Evolutionary conservation across 345 rosid genomes (phyloP).

Genomic region (Gossypium australe): DNA sequence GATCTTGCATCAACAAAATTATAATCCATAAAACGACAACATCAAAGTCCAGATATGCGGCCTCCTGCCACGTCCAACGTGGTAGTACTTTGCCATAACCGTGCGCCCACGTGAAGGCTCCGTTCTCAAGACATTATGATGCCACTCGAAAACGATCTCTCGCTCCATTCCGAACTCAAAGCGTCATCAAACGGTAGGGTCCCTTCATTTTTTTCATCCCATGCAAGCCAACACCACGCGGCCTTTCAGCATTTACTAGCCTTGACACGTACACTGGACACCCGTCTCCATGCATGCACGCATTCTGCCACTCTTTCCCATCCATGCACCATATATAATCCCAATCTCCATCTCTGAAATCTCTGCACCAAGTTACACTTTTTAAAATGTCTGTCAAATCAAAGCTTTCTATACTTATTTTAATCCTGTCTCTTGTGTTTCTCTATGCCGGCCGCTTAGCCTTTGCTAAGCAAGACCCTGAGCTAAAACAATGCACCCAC

Average conservation of each 20-base stretch:
- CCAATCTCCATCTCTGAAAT: background rate
- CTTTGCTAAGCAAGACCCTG: constrained; percentile 34
- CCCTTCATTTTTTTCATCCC: no score
- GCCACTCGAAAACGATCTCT: background rate
- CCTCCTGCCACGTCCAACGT: no score
- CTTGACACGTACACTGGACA: constrained; percentile 6
- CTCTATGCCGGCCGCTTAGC: constrained; percentile 21
- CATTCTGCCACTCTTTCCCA: background rate
- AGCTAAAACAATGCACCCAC: constrained; percentile 40
- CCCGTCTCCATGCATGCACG: constrained; percentile 13
- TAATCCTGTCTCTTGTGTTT: constrained; percentile 19
- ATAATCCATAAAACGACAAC: no score
- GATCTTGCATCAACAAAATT: no score
- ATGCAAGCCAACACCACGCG: background rate
- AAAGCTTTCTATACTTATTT: constrained; percentile 4
- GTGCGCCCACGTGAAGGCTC: background rate
- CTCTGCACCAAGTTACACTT: background rate
- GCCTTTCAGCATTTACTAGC: background rate
- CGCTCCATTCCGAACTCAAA: background rate
- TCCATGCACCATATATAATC: background rate
- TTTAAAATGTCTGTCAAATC: constrained; percentile 13
- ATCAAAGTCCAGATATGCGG: no score
- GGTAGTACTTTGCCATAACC: background rate
- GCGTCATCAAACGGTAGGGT: background rate
- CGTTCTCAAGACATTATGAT: background rate